Base-by-base conservation (phyloP, 2,329 filamentous ascomycete species). In the Cercospora berteroae region DNA sequence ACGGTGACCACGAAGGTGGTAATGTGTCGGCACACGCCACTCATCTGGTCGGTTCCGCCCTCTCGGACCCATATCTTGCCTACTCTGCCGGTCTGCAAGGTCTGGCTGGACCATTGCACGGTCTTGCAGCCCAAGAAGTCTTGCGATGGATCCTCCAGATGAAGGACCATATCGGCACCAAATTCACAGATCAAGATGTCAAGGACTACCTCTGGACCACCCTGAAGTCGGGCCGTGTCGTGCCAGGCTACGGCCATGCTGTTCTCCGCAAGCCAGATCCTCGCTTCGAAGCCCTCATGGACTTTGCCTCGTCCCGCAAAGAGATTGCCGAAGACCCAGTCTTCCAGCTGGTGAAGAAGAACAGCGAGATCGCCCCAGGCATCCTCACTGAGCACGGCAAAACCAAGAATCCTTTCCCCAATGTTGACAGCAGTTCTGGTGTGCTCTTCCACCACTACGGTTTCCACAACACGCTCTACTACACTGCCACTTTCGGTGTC, bases 361-460 rank as follows among this genome's bases (percentile, higher is more conserved):
- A 96, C 84, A 93, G 90, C 72, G 90, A 93, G 77, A 90, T 99
- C 70, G 95, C 95, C 0, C 95, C 95, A 16, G 87, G 88, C 62
- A 95, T 99, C 20, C 85, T 99, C 74, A 95, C 88, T 75, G 89
- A 97, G 83, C 95, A 99, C 79, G 95, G 95, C 80, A 98, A 97
- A 77, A 80, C 78, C 62, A 80, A 80, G 76, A 80, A 80, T 72
- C 78, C 95, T 1, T 96, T 94, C 82, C 95, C 95, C 71, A 99
- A 99, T 79, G 95, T 99, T 69, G 95, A 99, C 81, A 93, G 91
- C 58, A 90, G 88, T 70, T 97, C 93, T 0, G 95, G 95, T 71
- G 94, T 98, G 5, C 86, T 99, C 59, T 98, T 99, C 88, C 90
- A 98, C 82, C 93, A 98, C 84, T 99, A 97, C 79, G 95, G 94